Base-by-base conservation (phyloP, 306 rosid species). In the Sicyos baderoa region DNA sequence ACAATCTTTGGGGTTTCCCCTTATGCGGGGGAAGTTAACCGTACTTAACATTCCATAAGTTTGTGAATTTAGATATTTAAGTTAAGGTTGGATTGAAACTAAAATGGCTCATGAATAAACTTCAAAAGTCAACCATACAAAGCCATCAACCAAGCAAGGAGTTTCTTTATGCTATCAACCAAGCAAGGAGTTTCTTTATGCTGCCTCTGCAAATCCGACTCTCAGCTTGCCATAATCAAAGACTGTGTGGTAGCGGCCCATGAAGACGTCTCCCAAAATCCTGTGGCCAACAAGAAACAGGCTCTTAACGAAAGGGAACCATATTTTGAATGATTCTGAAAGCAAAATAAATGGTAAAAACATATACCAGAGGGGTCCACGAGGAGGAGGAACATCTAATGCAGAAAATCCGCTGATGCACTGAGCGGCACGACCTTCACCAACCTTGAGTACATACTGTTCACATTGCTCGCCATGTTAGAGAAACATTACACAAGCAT, bases 191-290 rank as follows among this genome's bases (percentile, higher is more conserved):
- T 32, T 70, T 17, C 15, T 59, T 53, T 75, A 92, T 21, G 88
- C 96, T 67, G 98, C 95, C 63, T 87, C 72, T 3, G 98, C 96
- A 81, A 92, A 92, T 29, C 98, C 98, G 9, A 92, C 87, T 77
- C 91, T 87, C 74, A 55, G 72, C 0, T 83, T 81, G 35, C 98
- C 95, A 68, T 22, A 86, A 79, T 92, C 98, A 78, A 92, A 92
- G 56, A 87, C 84, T 0, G 98, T 92, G 74, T 92, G 96, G 81
- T 92, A 92, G 49, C 79, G 86, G 17, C 98, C 96, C 98, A 92
- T 85, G 86, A 92, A 92, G 77, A 92, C 14, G 47, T 92, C 98
- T 73, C 98, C 98, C 73, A 92, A 79, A 79, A 93, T 89, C 98
- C 98, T 93, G 82, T 12, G 17, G 1, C 25, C 62, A 70, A 69